These are phyloP conservation scores for Rhododendron molle DNA, from an alignment of 148 eudicot genomes.

Conservation along the genomic window DNA sequence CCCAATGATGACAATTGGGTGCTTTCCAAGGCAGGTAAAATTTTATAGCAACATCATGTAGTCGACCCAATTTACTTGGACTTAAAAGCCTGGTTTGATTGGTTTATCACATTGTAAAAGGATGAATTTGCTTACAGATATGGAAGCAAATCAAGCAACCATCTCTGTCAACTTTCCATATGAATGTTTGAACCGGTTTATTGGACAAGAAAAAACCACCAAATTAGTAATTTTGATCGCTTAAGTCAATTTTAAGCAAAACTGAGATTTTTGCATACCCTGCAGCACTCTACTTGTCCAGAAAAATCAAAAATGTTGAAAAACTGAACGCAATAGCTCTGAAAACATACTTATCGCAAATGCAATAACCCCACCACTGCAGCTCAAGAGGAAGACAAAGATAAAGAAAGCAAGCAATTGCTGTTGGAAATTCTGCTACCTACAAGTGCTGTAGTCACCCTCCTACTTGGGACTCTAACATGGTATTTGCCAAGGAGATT, in stretches of 20 bases:
- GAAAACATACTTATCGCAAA: not conserved
- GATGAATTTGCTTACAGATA: no score
- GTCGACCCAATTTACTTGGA: not conserved
- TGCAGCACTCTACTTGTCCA: no score
- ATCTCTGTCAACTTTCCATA: no score
- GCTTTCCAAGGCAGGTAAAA: not conserved
- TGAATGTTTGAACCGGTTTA: no score
- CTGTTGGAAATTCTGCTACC: conserved; percentile 17
- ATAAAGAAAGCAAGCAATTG: not conserved
- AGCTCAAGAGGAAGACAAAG: conserved; percentile 17
- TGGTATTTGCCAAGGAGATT: conserved; percentile 9
- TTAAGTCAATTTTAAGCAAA: no score
- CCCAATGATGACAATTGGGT: conserved; percentile 1
- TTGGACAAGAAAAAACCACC: no score
- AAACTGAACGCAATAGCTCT: no score
- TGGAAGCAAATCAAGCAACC: no score
- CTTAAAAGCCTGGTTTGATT: not conserved
- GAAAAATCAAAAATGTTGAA: no score
- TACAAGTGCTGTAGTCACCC: conserved; percentile 8
- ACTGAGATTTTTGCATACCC: no score
- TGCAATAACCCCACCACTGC: not conserved
- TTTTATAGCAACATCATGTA: not conserved
- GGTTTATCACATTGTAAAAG: no score
- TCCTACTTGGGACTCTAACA: conserved; percentile 15
- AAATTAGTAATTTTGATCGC: no score